phyloP scores from a whole-genome alignment of 2,329 filamentous ascomycete genomes.

The Zymoseptoria passerinii region DNA sequence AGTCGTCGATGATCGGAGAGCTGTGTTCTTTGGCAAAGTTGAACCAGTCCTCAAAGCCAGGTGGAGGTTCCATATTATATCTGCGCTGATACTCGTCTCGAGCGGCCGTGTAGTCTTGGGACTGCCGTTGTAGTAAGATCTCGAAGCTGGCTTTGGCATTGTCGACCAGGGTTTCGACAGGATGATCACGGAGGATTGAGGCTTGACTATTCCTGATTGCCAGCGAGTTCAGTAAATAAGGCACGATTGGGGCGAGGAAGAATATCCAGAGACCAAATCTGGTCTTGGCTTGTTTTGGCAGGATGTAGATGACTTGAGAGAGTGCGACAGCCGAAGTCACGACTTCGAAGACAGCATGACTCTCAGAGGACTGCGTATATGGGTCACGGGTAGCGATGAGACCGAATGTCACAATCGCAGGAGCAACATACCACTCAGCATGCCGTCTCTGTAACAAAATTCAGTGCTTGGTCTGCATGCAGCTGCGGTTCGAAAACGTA shows the following conservation, averaged over 20 bases:
- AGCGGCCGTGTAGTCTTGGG: slow-evolving; percentile 40
- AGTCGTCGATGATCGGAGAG: slow-evolving; percentile 51
- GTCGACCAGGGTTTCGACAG: background rate
- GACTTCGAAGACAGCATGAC: slow-evolving; percentile 1
- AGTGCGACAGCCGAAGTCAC: background rate
- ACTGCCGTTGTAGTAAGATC: background rate
- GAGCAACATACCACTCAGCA: slow-evolving; percentile 1
- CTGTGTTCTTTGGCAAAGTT: slow-evolving; percentile 45
- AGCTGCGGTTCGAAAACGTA: background rate
- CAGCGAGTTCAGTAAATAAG: background rate
- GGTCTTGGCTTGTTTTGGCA: background rate
- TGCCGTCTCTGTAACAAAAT: background rate
- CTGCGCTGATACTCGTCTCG: slow-evolving; percentile 44
- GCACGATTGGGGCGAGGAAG: slow-evolving; percentile 22
- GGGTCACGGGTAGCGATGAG: background rate
- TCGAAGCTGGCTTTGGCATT: background rate
- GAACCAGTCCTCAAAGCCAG: slow-evolving; percentile 54
- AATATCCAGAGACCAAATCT: background rate
- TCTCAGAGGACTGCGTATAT: background rate
- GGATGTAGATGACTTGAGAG: background rate
- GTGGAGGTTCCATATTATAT: slow-evolving; percentile 49
- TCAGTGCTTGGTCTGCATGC: background rate
- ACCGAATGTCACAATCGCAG: background rate
- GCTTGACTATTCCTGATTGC: background rate
- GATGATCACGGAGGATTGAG: background rate